Conservation (phyloP, 768 basidiomycete genomes). For the Ephemerocybe angulata region DNA sequence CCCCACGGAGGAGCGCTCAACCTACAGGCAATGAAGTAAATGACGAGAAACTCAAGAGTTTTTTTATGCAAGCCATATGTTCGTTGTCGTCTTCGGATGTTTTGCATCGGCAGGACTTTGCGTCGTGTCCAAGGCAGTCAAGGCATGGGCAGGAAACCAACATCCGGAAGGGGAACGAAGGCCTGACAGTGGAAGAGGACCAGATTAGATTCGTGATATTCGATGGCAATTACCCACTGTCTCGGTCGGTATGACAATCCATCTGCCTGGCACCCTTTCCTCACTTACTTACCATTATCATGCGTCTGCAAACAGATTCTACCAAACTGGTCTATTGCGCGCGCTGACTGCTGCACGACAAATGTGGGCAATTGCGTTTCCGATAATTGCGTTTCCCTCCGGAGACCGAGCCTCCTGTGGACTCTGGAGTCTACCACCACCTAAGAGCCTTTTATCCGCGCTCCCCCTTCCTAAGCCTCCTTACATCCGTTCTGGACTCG, state of each 20-base stretch:
- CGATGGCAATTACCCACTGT: constrained; percentile 1
- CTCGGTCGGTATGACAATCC: constrained; percentile 28
- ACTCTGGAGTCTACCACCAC: neutral
- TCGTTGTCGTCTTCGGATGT: constrained; percentile 3
- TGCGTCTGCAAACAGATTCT: constrained; percentile 3
- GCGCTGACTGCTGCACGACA: constrained; percentile 4
- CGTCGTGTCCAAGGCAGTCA: neutral
- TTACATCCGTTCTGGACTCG: constrained; percentile 1
- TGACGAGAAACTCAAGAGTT: neutral
- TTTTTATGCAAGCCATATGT: neutral
- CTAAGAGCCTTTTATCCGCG: constrained; percentile 10
- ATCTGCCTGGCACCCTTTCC: constrained; percentile 12
- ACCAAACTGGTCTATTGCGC: constrained; percentile 10
- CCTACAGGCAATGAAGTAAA: too few relatives aligned
- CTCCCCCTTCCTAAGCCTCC: constrained; percentile 9
- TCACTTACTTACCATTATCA: constrained; percentile 1
- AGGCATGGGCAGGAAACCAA: constrained; percentile 9
- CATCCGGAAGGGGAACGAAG: constrained; percentile 6
- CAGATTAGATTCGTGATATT: constrained; percentile 8
- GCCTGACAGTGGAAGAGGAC: neutral
- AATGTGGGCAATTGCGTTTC: neutral
- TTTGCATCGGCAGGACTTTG: neutral
- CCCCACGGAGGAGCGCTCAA: too few relatives aligned
- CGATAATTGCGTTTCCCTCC: neutral
- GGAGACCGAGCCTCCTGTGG: neutral